phyloP scores from a whole-genome alignment of 129 eudicot species.

The Pulicaria dysenterica region DNA sequence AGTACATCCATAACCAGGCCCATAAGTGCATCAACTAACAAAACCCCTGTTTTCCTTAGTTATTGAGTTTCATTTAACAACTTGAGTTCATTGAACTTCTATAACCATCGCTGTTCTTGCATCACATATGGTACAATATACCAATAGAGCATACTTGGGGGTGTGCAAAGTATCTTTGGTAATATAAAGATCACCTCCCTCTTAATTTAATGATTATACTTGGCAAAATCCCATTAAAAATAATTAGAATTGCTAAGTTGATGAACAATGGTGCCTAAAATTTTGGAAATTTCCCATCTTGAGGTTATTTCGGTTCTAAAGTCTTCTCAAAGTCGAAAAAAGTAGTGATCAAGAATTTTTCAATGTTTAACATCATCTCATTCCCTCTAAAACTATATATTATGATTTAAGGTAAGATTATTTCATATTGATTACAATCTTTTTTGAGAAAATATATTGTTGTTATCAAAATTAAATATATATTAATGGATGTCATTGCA shows the following conservation, averaged over 20 bases:
- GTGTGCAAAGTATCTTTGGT: too few species aligned
- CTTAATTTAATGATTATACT: neutral
- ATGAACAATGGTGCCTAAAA: neutral
- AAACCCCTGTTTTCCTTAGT: neutral
- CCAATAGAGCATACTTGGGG: too few species aligned
- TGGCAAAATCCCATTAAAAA: neutral
- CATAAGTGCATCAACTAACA: neutral
- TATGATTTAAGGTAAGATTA: neutral
- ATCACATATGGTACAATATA: too few species aligned
- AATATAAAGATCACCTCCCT: too few species aligned
- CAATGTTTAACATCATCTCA: neutral
- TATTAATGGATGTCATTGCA: neutral
- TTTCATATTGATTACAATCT: neutral
- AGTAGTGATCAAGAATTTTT: neutral
- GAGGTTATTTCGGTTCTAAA: neutral
- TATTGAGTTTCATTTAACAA: neutral
- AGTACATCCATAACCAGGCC: neutral
- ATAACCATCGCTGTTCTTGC: too few species aligned
- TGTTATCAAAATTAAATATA: too few species aligned
- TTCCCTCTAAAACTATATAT: neutral
- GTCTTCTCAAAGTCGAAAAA: neutral
- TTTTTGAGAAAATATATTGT: neutral
- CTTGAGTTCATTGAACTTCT: neutral
- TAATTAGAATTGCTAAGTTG: neutral
- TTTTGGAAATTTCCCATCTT: neutral